These are phyloP conservation scores for Nigrospora oryzae DNA, from an alignment of 2,329 filamentous ascomycete genomes.

Conservation along the genomic window DNA sequence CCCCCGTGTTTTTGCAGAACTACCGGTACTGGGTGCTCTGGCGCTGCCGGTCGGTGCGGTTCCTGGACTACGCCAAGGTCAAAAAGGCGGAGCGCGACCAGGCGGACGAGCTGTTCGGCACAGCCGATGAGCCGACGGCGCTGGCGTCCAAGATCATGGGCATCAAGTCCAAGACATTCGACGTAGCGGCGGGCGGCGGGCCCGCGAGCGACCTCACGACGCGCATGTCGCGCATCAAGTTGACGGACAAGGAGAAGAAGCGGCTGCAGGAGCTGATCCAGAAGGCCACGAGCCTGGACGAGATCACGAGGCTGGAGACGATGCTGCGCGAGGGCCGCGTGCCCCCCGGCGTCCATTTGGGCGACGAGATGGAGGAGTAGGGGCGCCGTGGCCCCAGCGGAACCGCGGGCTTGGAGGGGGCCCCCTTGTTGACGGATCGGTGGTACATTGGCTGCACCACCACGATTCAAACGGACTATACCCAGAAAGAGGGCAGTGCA, in stretches of 20 bases:
- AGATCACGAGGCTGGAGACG: slow-evolving; percentile 86
- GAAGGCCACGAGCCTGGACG: slow-evolving; percentile 80
- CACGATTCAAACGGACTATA: slow-evolving; percentile 13
- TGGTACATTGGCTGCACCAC: slow-evolving; percentile 1
- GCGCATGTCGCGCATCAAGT: slow-evolving; percentile 69
- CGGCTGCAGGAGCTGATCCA: slow-evolving; percentile 79
- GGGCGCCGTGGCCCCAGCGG: slow-evolving; percentile 12
- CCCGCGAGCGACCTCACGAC: slow-evolving; percentile 34
- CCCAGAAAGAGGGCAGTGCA: slow-evolving; percentile 14
- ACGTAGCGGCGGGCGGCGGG: slow-evolving; percentile 41
- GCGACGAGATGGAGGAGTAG: slow-evolving; percentile 46
- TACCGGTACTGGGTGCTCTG: slow-evolving; percentile 91
- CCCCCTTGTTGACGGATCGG: too few species aligned
- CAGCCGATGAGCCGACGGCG: slow-evolving; percentile 65
- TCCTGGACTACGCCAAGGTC: slow-evolving; percentile 88
- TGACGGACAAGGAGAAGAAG: slow-evolving; percentile 84
- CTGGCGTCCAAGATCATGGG: slow-evolving; percentile 80
- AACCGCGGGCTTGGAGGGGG: slow-evolving; percentile 7
- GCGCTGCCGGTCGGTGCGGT: slow-evolving; percentile 75
- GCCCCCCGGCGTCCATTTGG: slow-evolving; percentile 56
- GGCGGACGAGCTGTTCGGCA: slow-evolving; percentile 78
- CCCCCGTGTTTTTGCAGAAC: slow-evolving; percentile 43
- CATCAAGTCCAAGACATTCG: slow-evolving; percentile 71
- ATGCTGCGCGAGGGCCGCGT: slow-evolving; percentile 83
- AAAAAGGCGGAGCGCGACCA: slow-evolving; percentile 74